Evolutionary conservation across 495 filamentous ascomycete species (phyloP).

Genomic region (Neurospora terricola): DNA sequence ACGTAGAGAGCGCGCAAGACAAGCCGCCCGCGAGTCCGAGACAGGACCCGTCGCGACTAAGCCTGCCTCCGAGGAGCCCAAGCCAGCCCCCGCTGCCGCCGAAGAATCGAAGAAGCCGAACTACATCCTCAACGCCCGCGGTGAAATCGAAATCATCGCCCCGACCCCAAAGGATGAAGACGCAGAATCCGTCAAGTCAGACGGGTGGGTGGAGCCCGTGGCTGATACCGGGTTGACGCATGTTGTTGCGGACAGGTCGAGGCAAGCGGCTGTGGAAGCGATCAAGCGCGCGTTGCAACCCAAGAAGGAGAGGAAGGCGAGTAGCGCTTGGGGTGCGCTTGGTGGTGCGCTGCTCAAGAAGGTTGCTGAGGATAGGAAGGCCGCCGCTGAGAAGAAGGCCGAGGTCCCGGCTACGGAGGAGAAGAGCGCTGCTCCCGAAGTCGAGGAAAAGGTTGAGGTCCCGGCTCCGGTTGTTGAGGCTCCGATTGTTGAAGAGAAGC

Average conservation of each 20-base stretch:
- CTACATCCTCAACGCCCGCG: constrained; percentile 5
- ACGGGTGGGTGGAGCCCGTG: background rate
- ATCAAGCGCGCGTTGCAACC: constrained; percentile 1
- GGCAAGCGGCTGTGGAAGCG: background rate
- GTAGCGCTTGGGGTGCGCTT: background rate
- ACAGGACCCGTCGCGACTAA: background rate
- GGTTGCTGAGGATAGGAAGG: background rate
- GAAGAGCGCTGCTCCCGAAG: background rate
- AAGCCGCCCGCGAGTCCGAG: background rate
- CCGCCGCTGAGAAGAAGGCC: background rate
- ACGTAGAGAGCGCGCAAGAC: constrained; percentile 10
- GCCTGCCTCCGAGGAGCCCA: background rate
- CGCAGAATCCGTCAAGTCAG: background rate
- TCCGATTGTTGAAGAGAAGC: constrained; percentile 10
- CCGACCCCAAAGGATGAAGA: background rate
- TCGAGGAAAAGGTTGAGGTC: background rate
- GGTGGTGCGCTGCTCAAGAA: background rate
- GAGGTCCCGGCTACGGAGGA: background rate
- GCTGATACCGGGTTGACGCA: background rate
- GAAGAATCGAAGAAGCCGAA: background rate
- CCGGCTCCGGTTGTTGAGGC: constrained; percentile 5
- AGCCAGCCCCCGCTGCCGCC: background rate
- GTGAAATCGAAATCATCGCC: background rate
- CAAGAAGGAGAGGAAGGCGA: background rate
- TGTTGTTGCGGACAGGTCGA: constrained; percentile 5